Evolutionary conservation across 2,329 filamentous ascomycete genomes (phyloP).

Genomic region (Ascomycota sp.): DNA sequence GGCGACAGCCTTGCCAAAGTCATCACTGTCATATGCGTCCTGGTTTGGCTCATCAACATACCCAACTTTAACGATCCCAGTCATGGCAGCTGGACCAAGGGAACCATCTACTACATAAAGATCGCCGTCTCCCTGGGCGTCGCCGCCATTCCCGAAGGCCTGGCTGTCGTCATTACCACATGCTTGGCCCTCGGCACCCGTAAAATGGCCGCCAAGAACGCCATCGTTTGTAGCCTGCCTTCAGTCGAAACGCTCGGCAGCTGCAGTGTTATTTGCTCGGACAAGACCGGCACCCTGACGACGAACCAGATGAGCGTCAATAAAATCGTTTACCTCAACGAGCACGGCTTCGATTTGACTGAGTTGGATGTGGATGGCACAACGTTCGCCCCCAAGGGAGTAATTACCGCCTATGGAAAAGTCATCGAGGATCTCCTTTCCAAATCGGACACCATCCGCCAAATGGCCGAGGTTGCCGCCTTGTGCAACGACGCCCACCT

Average conservation of each 20-base stretch:
- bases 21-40: slow-evolving; percentile 86
- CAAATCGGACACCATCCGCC: slow-evolving; percentile 55
- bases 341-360: slow-evolving; percentile 52
- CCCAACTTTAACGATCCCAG: slow-evolving; percentile 89
- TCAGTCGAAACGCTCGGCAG: slow-evolving; percentile 96
- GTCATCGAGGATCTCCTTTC: slow-evolving; percentile 45
- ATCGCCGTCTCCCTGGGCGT: slow-evolving; percentile 97
- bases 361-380: slow-evolving; percentile 84
- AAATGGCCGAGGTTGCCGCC: slow-evolving; percentile 51
- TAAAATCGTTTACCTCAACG: slow-evolving; percentile 69
- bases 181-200: slow-evolving; percentile 88
- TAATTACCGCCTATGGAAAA: slow-evolving; percentile 49
- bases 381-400: slow-evolving; percentile 71
- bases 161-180: slow-evolving; percentile 97
- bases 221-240: slow-evolving; percentile 84
- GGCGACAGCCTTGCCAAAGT: slow-evolving; percentile 93
- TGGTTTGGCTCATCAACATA: slow-evolving; percentile 98
- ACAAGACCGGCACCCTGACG: slow-evolving; percentile 95
- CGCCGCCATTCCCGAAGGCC: slow-evolving; percentile 88
- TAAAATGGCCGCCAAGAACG: slow-evolving; percentile 98
- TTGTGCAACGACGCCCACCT: slow-evolving; percentile 82
- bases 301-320: slow-evolving; percentile 99
- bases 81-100: slow-evolving; percentile 86
- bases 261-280: slow-evolving; percentile 98
- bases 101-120: slow-evolving; percentile 98